A percentile compares a stretch with the other conserved stretches of the same genome.
These are phyloP conservation scores for Macrophomina phaseolina DNA, from an alignment of 2,329 filamentous ascomycete genomes.

Conservation along the genomic window DNA sequence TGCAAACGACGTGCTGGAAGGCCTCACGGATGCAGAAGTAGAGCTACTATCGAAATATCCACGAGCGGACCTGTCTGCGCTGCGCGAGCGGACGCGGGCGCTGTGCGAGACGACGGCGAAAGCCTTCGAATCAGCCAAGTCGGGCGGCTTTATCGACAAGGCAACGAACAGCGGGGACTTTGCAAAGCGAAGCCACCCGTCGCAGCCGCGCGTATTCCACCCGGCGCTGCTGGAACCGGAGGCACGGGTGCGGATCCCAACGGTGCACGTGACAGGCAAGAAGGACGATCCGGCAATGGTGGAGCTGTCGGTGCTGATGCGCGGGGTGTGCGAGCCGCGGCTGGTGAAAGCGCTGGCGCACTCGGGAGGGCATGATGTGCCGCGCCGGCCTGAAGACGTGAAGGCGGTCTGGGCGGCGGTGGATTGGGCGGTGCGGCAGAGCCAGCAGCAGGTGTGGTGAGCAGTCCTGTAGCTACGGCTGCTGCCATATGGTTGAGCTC, in stretches of 20 bases:
- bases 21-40: too few relatives aligned
- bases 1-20: not conserved
- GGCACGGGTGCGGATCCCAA: conserved; percentile 30
- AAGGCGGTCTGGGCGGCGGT: conserved; percentile 22
- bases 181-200: too few relatives aligned
- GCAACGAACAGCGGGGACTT: too few relatives aligned
- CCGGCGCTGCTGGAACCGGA: conserved; percentile 25
- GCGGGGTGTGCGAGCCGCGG: conserved; percentile 26
- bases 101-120: too few relatives aligned
- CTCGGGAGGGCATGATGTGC: conserved; percentile 22
- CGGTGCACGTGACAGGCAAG: conserved; percentile 31
- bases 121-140: too few relatives aligned
- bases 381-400: conserved; percentile 16
- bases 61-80: too few relatives aligned
- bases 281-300: conserved; percentile 28
- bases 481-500: too few relatives aligned
- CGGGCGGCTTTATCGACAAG: too few relatives aligned
- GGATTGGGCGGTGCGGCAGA: conserved; percentile 26
- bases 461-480: too few relatives aligned
- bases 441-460: too few relatives aligned
- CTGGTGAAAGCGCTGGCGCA: conserved; percentile 12
- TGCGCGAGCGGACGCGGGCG: too few relatives aligned
- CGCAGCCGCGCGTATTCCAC: conserved; percentile 28
- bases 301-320: conserved; percentile 24
- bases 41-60: too few relatives aligned